Evolutionary conservation across 1,139 yeast species (phyloP).

Genomic region (Kodamaea derodonti): DNA sequence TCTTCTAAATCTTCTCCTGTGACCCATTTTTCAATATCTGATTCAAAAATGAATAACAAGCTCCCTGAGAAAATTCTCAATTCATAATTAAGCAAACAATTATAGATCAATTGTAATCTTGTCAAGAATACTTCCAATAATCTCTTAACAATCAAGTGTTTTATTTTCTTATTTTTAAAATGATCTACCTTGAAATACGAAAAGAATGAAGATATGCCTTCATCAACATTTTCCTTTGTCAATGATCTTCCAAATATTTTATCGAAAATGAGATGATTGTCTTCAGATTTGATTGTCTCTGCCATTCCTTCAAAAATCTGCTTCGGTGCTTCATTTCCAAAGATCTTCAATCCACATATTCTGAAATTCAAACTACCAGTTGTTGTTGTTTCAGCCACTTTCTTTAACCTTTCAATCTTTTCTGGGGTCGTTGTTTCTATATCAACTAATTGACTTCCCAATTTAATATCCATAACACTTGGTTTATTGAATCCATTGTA

Average conservation of each 20-base stretch:
- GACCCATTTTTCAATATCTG: conserved; percentile 50
- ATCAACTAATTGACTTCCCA: conserved; percentile 73
- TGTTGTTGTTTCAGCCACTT: conserved; percentile 70
- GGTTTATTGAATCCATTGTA: conserved; percentile 63
- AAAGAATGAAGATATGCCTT: conserved; percentile 55
- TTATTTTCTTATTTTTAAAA: conserved; percentile 10
- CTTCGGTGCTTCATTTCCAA: conserved; percentile 10
- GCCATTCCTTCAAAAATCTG: conserved; percentile 11
- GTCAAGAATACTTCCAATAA: conserved; percentile 43
- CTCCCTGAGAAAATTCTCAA: conserved; percentile 73
- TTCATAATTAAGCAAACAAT: conserved; percentile 59
- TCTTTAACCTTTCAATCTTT: conserved; percentile 55
- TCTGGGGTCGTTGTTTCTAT: conserved; percentile 48
- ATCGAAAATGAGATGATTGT: conserved; percentile 48
- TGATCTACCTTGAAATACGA: conserved; percentile 14
- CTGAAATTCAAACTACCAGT: conserved; percentile 73
- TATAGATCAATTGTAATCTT: conserved; percentile 61
- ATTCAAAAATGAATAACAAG: conserved; percentile 70
- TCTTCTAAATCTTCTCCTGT: conserved; percentile 13
- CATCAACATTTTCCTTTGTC: conserved; percentile 35
- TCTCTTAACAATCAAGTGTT: conserved; percentile 22
- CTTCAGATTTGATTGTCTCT: conserved; percentile 10
- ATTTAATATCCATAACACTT: conserved; percentile 74
- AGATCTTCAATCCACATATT: conserved; percentile 84
- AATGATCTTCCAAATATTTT: conserved; percentile 71